A percentile compares a stretch with the other conserved stretches of the same genome.
These are phyloP conservation scores for Pleurozium schreberi DNA, from an alignment of 225 moss, liverwort and hornwort species.

Conservation along the genomic window DNA sequence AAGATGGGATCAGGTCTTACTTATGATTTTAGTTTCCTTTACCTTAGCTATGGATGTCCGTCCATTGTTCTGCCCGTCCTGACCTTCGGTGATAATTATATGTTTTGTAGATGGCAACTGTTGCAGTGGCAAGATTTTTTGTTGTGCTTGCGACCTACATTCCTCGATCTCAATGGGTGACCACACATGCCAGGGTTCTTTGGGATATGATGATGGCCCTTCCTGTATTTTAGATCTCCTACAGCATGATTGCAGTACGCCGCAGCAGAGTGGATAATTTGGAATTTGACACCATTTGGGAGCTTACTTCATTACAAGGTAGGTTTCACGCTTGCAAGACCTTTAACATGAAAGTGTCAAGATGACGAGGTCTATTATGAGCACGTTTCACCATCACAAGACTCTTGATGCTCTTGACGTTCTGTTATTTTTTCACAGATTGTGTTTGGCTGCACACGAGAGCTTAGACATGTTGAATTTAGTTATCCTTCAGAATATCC, in stretches of 20 bases:
- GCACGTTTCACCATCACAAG: neutral
- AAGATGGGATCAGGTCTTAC: neutral
- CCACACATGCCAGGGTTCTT: constrained; percentile 18
- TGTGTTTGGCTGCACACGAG: neutral
- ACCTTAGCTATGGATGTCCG: neutral
- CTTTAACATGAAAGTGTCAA: neutral
- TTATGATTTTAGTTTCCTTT: neutral
- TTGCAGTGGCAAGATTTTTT: constrained; percentile 42
- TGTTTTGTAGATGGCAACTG: constrained; percentile 53
- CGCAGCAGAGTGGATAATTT: neutral
- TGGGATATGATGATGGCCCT: constrained; percentile 40
- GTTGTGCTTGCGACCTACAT: constrained; percentile 23
- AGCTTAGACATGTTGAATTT: neutral
- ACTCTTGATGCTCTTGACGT: neutral
- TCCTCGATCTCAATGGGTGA: constrained; percentile 35
- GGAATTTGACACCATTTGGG: neutral
- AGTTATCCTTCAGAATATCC: neutral
- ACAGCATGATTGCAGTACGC: neutral
- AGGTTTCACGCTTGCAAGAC: neutral
- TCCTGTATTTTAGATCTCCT: constrained; percentile 33
- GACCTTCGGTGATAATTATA: neutral
- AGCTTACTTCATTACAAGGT: neutral
- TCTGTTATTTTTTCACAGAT: neutral
- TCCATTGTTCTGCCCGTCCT: neutral
- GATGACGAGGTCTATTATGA: neutral